Base-by-base conservation (phyloP, 345 rosid genomes). In the Hibiscus syriacus region DNA sequence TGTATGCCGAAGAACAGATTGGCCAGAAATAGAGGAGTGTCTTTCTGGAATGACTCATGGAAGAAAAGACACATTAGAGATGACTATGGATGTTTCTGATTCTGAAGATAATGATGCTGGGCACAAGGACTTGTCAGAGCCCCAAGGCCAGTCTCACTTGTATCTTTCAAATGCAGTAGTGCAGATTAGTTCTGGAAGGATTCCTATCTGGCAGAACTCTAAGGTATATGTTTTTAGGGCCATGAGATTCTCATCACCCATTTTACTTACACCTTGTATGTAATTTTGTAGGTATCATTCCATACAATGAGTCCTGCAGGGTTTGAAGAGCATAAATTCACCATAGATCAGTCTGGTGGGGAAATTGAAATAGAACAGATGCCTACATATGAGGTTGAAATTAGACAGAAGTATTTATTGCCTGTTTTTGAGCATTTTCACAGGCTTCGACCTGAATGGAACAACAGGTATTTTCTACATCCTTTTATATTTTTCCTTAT, bases 21-120 rank as follows among this genome's bases (percentile, higher is more conserved):
- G 99, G 99, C 96, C 93, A 25, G 98, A 92, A 84, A 86, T 90
- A 81, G 99, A 89, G 80, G 98, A 94, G 77, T 85, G 84, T 48
- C 56, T 94, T 74, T 67, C 80, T 32, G 93, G 89, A 72, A 81
- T 87, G 71, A 75, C 87, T 76, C 74, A 67, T 56, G 78, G 71
- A 53, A 69, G 84, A 34, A n/a, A 41, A 38, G 85, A 84, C 74
- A 56, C 63, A 70, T 48, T 76, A 71, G 90, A 82, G 71, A 52
- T 60, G 49, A 34, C 67, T 10, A 69, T 77, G 80, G 86, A 82
- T 76, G 57, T 71, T 46, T 85, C 84, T 76, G 85, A 83, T 72
- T 61, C 70, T 61, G 92, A 86, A 70, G 91, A 79, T 76, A 69
- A 70, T 72, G 78, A 62, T 76, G 74, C n/a, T 71, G 82, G 66